phyloP scores from a whole-genome alignment of 768 basidiomycete genomes.

The Cystofilobasidium ferigula region DNA sequence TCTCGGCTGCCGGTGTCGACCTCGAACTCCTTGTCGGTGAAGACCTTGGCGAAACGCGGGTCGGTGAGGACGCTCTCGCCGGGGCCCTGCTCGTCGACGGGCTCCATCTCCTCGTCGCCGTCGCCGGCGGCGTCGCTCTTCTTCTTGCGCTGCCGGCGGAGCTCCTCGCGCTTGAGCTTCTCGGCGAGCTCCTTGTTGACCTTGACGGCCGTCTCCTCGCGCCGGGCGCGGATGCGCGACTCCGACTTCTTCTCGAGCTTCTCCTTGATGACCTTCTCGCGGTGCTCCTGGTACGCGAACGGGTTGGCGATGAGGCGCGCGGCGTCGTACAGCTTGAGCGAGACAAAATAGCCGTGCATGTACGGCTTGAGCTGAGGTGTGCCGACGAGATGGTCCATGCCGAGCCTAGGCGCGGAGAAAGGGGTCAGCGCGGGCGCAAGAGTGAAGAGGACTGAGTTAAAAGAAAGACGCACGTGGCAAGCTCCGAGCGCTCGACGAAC shows the following conservation, averaged over 20 bases:
- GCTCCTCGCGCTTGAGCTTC: constrained; percentile 50
- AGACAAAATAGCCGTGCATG: constrained; percentile 98
- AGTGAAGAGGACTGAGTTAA: background rate
- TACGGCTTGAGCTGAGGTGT: constrained; percentile 94
- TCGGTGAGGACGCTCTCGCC: constrained; percentile 56
- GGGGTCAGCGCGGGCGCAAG: background rate
- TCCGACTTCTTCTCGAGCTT: constrained; percentile 91
- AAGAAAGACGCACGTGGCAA: constrained; percentile 55
- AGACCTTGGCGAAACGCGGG: constrained; percentile 78
- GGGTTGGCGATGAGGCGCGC: constrained; percentile 94
- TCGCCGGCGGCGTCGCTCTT: constrained; percentile 30
- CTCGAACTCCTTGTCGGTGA: constrained; percentile 79
- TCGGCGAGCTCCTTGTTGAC: constrained; percentile 80
- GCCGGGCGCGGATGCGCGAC: constrained; percentile 74
- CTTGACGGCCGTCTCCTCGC: constrained; percentile 48
- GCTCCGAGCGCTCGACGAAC: constrained; percentile 78
- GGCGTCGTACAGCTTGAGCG: constrained; percentile 88
- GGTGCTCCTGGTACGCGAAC: constrained; percentile 86
- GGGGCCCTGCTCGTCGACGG: constrained; percentile 23
- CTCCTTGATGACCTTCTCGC: constrained; percentile 72
- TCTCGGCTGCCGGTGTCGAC: constrained; percentile 82
- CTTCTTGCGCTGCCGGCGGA: constrained; percentile 36
- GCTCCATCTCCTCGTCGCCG: constrained; percentile 26
- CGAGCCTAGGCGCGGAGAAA: constrained; percentile 49
- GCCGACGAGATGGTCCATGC: constrained; percentile 88